Percentiles rank a stretch among this genome's conserved stretches.
phyloP scores from a whole-genome alignment of 2,329 filamentous ascomycete species.

The Monosporascus sp. region DNA sequence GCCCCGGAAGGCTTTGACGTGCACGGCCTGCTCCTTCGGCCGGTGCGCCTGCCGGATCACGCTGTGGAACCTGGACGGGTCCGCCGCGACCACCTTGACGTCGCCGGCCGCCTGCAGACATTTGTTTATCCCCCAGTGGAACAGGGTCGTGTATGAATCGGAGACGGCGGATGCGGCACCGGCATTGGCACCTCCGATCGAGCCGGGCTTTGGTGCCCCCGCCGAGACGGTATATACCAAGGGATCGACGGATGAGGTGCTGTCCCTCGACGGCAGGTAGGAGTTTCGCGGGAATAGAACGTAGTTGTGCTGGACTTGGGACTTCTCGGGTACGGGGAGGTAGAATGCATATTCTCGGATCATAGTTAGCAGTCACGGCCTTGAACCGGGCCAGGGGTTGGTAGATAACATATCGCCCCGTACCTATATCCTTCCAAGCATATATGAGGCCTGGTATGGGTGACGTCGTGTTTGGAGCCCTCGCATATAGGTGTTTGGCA shows the following conservation, averaged over 20 bases:
- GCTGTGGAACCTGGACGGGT: constrained; percentile 54
- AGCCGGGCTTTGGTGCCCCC: constrained; percentile 55
- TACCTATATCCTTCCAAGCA: constrained; percentile 60
- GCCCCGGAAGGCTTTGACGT: constrained; percentile 62
- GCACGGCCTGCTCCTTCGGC: constrained; percentile 58
- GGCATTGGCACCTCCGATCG: constrained; percentile 47
- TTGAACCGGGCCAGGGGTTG: not conserved
- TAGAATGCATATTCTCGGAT: constrained; percentile 57
- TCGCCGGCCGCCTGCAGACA: constrained; percentile 44
- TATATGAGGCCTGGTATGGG: constrained; percentile 52
- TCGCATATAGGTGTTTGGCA: constrained; percentile 52
- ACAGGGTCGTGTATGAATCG: constrained; percentile 53
- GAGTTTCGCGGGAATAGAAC: constrained; percentile 55
- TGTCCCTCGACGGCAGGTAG: constrained; percentile 46
- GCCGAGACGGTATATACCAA: constrained; percentile 61
- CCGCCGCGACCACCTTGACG: constrained; percentile 45
- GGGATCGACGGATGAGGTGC: constrained; percentile 44
- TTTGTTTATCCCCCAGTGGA: constrained; percentile 56
- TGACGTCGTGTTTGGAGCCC: constrained; percentile 44
- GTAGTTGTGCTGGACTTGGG: constrained; percentile 63
- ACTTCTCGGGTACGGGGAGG: constrained; percentile 60
- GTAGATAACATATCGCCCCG: constrained; percentile 10
- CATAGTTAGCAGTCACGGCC: constrained; percentile 1
- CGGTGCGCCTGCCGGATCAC: constrained; percentile 52
- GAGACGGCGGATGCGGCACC: constrained; percentile 47